These are phyloP conservation scores for Murraya paniculata DNA, from an alignment of 345 rosid genomes.

Conservation along the genomic window DNA sequence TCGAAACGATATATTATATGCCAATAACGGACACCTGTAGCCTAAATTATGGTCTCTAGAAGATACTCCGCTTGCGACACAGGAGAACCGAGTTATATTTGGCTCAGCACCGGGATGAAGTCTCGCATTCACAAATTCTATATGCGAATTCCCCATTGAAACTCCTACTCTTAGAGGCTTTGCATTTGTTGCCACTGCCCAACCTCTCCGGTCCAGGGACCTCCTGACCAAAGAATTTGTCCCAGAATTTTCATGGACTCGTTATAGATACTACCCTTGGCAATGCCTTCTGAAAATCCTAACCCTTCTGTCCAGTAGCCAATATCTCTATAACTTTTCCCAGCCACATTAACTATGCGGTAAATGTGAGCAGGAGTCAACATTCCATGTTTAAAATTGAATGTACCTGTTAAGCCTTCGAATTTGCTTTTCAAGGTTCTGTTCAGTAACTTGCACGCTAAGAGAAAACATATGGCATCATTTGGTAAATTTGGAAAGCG, in stretches of 20 bases:
- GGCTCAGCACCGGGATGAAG: conserved; percentile 6
- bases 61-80: too few relatives aligned
- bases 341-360: conserved; percentile 19
- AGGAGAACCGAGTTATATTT: conserved; percentile 11
- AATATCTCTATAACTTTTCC: conserved; percentile 15
- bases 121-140: conserved; percentile 17
- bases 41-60: too few relatives aligned
- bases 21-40: too few relatives aligned
- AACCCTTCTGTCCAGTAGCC: conserved; percentile 24
- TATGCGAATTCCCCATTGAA: neutral
- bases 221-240: conserved; percentile 27
- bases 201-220: conserved; percentile 15
- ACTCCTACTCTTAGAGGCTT: conserved; percentile 22
- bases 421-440: conserved; percentile 5
- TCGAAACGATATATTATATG: too few relatives aligned
- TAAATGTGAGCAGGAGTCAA: neutral
- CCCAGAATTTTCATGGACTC: conserved; percentile 19
- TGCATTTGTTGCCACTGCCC: conserved; percentile 6
- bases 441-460: neutral
- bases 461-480: neutral
- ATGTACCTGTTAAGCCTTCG: conserved; percentile 24
- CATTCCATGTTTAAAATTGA: neutral
- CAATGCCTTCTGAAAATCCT: conserved; percentile 18
- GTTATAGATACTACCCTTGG: neutral
- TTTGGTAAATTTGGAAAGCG: neutral